Percentiles rank a stretch among this genome's conserved stretches.
Evolutionary conservation across 129 eudicot genomes (phyloP).

Genomic region (Gnaphalium uliginosum): DNA sequence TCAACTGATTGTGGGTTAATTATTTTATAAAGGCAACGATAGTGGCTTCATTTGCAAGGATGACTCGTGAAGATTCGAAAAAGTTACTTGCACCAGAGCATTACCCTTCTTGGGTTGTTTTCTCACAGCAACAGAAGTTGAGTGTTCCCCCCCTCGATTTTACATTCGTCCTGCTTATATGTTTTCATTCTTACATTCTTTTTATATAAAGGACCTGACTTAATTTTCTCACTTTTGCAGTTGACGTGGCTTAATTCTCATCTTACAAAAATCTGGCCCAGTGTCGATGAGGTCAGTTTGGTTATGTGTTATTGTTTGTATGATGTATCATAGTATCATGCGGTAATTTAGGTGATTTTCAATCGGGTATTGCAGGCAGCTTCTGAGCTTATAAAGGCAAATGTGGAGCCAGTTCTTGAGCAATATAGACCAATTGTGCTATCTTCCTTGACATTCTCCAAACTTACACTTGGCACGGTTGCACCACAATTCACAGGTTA

Average conservation of each 20-base stretch:
- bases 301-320: background rate
- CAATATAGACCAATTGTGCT: slow-evolving; percentile 78
- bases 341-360: slow-evolving; percentile 10
- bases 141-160: slow-evolving; percentile 11
- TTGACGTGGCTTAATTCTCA: slow-evolving; percentile 88
- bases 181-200: background rate
- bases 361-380: slow-evolving; percentile 65
- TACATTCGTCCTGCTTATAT: background rate
- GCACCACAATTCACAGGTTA: slow-evolving; percentile 98
- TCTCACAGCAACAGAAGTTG: slow-evolving; percentile 85
- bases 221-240: slow-evolving; percentile 46
- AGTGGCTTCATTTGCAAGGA: slow-evolving; percentile 91
- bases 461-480: slow-evolving; percentile 85
- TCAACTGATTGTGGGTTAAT: slow-evolving; percentile 24
- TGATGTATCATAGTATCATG: background rate
- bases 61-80: slow-evolving; percentile 94
- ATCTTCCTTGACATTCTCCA: slow-evolving; percentile 85
- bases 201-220: slow-evolving; percentile 23
- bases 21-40: slow-evolving; percentile 56
- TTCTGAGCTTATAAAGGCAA: slow-evolving; percentile 85
- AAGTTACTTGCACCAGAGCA: slow-evolving; percentile 70
- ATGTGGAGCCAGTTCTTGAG: slow-evolving; percentile 89
- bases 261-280: slow-evolving; percentile 93
- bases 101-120: slow-evolving; percentile 96
- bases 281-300: slow-evolving; percentile 67